Percentiles rank a stretch among this genome's conserved stretches.
phyloP scores from a whole-genome alignment of 306 rosid species.

The Prinsepia uniflora region DNA sequence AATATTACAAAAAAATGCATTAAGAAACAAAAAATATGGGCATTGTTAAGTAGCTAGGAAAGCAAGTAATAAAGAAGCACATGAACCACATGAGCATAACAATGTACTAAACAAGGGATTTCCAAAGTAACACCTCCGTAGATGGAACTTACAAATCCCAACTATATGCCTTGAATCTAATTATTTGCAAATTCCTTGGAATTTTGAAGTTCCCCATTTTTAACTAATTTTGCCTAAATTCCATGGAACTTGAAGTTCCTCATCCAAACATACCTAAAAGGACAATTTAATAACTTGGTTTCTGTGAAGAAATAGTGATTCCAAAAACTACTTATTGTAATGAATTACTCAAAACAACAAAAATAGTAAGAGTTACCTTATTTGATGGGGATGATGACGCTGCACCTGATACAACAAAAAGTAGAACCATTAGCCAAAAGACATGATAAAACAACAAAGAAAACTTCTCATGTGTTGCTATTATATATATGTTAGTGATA shows the following conservation, averaged over 20 bases:
- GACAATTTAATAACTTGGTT: neutral
- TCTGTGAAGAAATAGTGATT: neutral
- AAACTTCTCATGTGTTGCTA: conserved; percentile 18
- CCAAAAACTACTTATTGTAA: conserved; percentile 4
- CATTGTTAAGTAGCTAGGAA: no score
- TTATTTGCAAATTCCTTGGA: conserved; percentile 13
- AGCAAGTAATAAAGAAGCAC: no score
- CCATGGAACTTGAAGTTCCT: no score
- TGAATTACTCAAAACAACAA: conserved; percentile 20
- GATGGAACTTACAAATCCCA: no score
- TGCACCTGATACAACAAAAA: conserved; percentile 48
- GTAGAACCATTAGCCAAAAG: conserved; percentile 30
- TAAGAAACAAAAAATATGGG: no score
- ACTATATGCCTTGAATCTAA: no score
- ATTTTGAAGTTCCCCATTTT: neutral
- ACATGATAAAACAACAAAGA: neutral
- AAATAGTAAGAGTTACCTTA: conserved; percentile 49
- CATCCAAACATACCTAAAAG: no score
- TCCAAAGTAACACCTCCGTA: no score
- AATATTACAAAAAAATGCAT: no score
- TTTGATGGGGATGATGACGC: conserved; percentile 33
- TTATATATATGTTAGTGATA: conserved; percentile 14
- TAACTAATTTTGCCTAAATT: no score
- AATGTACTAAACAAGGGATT: no score
- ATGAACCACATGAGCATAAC: no score